Conservation (phyloP, 768 basidiomycete species). For the Cyathus striatus region DNA sequence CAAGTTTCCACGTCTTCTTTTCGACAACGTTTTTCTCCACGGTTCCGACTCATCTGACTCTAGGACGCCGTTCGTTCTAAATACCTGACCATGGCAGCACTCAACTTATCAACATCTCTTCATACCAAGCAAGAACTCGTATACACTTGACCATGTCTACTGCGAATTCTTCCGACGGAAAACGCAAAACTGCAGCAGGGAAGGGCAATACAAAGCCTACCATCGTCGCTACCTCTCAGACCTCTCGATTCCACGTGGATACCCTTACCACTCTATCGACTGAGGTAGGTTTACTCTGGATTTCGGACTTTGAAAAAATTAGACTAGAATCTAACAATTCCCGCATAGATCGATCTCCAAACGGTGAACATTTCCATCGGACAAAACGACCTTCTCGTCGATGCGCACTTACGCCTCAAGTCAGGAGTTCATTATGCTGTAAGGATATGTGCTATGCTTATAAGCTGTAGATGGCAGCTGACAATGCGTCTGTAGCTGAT, state of each 20-base stretch:
- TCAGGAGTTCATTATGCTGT: constrained; percentile 38
- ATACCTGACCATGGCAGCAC: too few relatives aligned
- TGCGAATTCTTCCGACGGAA: too few relatives aligned
- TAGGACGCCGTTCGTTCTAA: too few relatives aligned
- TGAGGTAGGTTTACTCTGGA: not conserved
- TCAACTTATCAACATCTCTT: too few relatives aligned
- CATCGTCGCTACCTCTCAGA: not conserved
- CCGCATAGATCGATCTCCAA: constrained; percentile 42
- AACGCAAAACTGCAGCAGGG: too few relatives aligned
- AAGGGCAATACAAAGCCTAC: too few relatives aligned
- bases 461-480: not conserved
- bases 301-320: not conserved
- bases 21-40: too few relatives aligned
- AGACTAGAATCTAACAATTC: not conserved
- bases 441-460: not conserved
- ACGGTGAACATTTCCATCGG: constrained; percentile 48
- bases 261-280: not conserved
- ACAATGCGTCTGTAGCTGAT: constrained; percentile 40
- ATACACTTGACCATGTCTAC: too few relatives aligned
- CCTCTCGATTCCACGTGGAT: not conserved
- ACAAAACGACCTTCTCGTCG: constrained; percentile 43
- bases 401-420: constrained; percentile 48
- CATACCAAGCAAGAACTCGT: too few relatives aligned
- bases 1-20: too few relatives aligned
- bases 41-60: too few relatives aligned